A percentile compares a stretch with the other conserved stretches of the same genome.
Conservation (phyloP, 2,329 filamentous ascomycete genomes). For the Tolypocladium sp. region DNA sequence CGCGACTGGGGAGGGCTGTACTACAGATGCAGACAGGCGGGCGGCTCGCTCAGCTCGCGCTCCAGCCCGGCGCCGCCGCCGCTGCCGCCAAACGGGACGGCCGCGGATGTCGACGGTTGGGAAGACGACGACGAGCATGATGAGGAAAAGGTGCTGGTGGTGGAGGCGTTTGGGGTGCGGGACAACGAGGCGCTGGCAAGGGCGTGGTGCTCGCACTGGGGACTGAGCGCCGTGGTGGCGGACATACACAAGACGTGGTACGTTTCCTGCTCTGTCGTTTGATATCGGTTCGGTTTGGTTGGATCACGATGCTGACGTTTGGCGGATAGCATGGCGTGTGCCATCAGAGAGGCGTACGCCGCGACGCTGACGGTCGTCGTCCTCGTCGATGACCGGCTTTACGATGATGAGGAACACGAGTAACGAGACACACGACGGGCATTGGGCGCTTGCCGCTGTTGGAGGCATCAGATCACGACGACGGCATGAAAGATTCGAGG, state of each 20-base stretch:
- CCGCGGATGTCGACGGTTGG: slow-evolving; percentile 5
- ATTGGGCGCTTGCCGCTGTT: not conserved
- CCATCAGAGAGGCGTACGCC: slow-evolving; percentile 67
- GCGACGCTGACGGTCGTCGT: slow-evolving; percentile 66
- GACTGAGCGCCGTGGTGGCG: slow-evolving; percentile 60
- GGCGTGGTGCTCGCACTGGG: slow-evolving; percentile 72
- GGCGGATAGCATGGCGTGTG: slow-evolving; percentile 53
- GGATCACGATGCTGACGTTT: slow-evolving; percentile 8
- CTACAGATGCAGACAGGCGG: slow-evolving; percentile 13
- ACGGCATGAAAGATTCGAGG: not conserved
- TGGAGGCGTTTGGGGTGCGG: slow-evolving; percentile 63
- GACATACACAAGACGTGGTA: slow-evolving; percentile 60
- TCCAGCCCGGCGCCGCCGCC: slow-evolving; percentile 23
- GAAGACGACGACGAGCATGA: slow-evolving; percentile 33
- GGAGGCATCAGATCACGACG: not conserved
- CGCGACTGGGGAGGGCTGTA: slow-evolving; percentile 53
- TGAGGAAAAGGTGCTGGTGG: slow-evolving; percentile 57
- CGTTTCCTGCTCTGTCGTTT: slow-evolving; percentile 15
- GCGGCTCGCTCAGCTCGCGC: slow-evolving; percentile 18
- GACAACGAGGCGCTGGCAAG: slow-evolving; percentile 71
- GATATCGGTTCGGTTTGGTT: too few relatives aligned
- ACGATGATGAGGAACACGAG: slow-evolving; percentile 30
- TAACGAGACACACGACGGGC: not conserved
- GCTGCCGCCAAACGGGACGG: slow-evolving; percentile 1
- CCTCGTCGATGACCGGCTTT: slow-evolving; percentile 44